A percentile compares a stretch with the other conserved stretches of the same genome.
These are phyloP conservation scores for Larix kaempferi DNA, from an alignment of 75 land plant species.

Conservation along the genomic window DNA sequence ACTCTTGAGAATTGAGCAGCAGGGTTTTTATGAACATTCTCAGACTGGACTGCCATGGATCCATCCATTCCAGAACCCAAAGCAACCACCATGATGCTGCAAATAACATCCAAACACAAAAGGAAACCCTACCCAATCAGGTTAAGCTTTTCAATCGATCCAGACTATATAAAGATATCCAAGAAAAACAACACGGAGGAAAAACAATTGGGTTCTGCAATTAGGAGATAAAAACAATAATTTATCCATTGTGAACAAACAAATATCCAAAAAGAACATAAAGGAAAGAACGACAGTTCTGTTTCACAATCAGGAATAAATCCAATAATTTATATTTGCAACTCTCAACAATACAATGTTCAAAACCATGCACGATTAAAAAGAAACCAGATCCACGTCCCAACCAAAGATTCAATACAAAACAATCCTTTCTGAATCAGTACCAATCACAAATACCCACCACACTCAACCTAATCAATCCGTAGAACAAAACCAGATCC, in stretches of 20 bases:
- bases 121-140: background rate
- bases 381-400: background rate
- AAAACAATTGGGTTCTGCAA: background rate
- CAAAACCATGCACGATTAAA: background rate
- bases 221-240: background rate
- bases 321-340: background rate
- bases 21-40: background rate
- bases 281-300: background rate
- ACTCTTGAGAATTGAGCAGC: background rate
- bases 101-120: background rate
- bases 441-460: no score
- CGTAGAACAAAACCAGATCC: no score
- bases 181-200: background rate
- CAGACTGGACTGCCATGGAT: background rate
- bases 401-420: no score
- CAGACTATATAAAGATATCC: background rate
- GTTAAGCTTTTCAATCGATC: background rate
- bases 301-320: background rate
- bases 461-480: no score
- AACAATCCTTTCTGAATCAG: no score
- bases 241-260: background rate
- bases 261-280: background rate
- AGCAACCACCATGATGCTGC: conserved; percentile 6
- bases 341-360: background rate
- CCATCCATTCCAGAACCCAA: conserved; percentile 4